phyloP scores from a whole-genome alignment of 169 alveolate species.

The Amoebophrya sp. region DNA sequence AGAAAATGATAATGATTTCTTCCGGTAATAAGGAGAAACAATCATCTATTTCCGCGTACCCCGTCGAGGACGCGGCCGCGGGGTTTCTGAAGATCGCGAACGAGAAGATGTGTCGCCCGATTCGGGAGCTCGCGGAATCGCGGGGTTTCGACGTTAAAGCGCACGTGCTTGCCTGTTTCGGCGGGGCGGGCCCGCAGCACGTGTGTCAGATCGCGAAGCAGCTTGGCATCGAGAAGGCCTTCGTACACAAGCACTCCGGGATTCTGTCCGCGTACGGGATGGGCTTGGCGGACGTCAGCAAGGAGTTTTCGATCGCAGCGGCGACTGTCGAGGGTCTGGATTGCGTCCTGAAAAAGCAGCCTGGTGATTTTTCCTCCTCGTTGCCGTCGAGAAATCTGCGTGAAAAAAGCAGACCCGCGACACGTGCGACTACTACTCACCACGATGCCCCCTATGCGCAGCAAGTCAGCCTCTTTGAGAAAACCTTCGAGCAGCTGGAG shows the following conservation, averaged over 20 bases:
- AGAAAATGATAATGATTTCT: conserved; percentile 51
- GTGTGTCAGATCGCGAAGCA: conserved; percentile 63
- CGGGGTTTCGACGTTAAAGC: conserved; percentile 62
- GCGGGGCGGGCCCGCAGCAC: conserved; percentile 82
- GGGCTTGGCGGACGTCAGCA: conserved; percentile 62
- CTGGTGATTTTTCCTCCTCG: neutral
- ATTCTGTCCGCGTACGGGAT: conserved; percentile 72
- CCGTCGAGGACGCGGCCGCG: conserved; percentile 55
- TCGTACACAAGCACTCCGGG: conserved; percentile 66
- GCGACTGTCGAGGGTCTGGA: neutral
- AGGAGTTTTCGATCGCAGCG: neutral
- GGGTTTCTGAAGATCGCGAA: conserved; percentile 74
- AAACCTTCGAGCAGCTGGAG: conserved; percentile 17
- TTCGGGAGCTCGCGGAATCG: conserved; percentile 57
- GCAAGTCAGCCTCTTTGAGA: conserved; percentile 23
- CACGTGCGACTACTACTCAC: neutral
- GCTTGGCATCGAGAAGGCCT: conserved; percentile 58
- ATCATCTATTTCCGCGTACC: neutral
- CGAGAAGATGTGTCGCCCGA: conserved; percentile 72
- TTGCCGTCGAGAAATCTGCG: no score
- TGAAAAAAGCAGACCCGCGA: no score
- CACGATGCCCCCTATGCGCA: neutral
- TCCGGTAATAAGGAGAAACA: conserved; percentile 50
- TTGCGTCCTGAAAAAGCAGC: neutral
- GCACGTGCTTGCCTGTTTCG: conserved; percentile 64